phyloP scores from a whole-genome alignment of 345 rosid species.

The Hibiscus trionum region DNA sequence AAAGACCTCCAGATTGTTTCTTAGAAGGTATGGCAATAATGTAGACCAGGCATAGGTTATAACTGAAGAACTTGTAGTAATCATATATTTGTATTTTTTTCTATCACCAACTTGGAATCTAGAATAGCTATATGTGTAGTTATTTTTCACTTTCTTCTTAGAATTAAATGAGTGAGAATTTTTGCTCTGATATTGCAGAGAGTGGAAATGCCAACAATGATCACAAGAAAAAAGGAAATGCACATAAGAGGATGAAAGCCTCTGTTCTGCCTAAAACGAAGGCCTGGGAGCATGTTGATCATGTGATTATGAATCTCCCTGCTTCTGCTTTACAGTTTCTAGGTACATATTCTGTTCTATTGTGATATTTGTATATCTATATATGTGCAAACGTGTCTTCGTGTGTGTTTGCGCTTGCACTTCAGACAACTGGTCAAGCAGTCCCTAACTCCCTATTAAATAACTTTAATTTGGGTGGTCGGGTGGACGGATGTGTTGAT shows the following conservation, averaged over 20 bases:
- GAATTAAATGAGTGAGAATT: neutral
- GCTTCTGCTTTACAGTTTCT: slow-evolving; percentile 87
- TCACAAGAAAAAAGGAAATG: slow-evolving; percentile 34
- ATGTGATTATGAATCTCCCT: slow-evolving; percentile 95
- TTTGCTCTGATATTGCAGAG: slow-evolving; percentile 16
- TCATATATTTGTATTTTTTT: neutral
- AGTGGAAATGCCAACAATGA: slow-evolving; percentile 24
- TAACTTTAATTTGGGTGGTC: neutral
- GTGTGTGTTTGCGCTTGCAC: neutral
- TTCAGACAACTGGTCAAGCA: neutral
- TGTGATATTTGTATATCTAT: neutral
- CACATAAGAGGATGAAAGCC: slow-evolving; percentile 55
- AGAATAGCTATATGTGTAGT: neutral
- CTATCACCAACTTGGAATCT: slow-evolving; percentile 2
- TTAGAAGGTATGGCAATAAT: slow-evolving; percentile 39
- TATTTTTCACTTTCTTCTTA: neutral
- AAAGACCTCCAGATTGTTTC: slow-evolving; percentile 40
- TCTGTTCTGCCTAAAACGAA: slow-evolving; percentile 39
- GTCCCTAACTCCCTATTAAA: neutral
- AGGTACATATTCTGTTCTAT: slow-evolving; percentile 30
- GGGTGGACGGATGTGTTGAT: neutral
- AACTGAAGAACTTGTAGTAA: slow-evolving; percentile 2
- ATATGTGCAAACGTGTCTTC: neutral
- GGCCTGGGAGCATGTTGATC: slow-evolving; percentile 91
- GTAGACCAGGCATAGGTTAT: neutral